These are phyloP conservation scores for Rutidosis leptorrhynchoides DNA, from an alignment of 129 eudicot genomes.

Conservation along the genomic window DNA sequence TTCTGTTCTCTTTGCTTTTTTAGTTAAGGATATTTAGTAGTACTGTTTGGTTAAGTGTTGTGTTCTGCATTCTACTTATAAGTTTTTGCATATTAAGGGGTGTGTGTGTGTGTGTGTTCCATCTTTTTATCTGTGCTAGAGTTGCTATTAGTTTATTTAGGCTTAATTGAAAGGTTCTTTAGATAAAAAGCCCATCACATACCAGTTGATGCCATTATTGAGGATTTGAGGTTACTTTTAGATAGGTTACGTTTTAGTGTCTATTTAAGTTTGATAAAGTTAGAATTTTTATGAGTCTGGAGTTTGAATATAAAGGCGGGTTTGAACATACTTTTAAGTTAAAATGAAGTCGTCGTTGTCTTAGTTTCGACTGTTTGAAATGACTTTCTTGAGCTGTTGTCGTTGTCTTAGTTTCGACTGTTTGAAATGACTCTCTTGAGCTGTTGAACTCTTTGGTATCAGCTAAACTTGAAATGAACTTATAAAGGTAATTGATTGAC, in stretches of 20 bases:
- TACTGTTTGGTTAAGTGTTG: neutral
- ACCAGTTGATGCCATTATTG: too few relatives aligned
- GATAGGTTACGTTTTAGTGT: too few relatives aligned
- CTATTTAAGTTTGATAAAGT: too few relatives aligned
- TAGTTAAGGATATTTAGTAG: neutral
- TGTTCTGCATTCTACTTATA: neutral
- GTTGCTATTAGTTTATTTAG: neutral
- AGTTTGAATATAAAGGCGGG: neutral
- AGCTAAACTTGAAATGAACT: too few relatives aligned
- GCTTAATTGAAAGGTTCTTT: too few relatives aligned
- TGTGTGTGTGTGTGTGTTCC: too few relatives aligned
- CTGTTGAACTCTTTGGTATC: neutral
- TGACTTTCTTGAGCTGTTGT: neutral
- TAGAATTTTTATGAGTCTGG: too few relatives aligned
- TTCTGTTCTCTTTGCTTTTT: neutral
- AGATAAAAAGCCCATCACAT: too few relatives aligned
- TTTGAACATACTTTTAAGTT: neutral
- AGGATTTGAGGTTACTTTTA: too few relatives aligned
- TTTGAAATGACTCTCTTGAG: neutral
- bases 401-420: too few relatives aligned
- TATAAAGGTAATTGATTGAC: neutral
- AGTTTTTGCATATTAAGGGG: neutral
- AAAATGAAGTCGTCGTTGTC: too few relatives aligned
- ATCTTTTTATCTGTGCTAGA: neutral
- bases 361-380: too few relatives aligned